Evolutionary conservation across 306 rosid species (phyloP).

Genomic region (Vicia sativa): DNA sequence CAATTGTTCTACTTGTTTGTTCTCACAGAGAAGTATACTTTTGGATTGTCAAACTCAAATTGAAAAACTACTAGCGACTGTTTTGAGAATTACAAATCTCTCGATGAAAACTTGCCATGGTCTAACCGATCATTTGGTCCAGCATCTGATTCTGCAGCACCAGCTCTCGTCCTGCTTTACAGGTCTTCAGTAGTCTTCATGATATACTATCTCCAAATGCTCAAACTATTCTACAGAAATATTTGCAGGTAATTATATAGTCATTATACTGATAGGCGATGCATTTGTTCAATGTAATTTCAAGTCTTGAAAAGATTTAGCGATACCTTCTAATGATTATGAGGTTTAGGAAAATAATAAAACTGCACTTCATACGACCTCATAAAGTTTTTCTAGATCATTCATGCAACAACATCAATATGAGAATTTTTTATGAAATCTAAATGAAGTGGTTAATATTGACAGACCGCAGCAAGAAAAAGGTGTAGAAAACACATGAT

Average conservation of each 20-base stretch:
- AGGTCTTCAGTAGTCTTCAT: constrained; percentile 80
- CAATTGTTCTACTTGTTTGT: constrained; percentile 27
- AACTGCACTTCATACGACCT: constrained; percentile 9
- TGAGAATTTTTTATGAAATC: constrained; percentile 30
- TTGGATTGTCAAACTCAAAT: constrained; percentile 91
- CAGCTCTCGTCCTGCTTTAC: constrained; percentile 89
- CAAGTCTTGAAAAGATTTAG: constrained; percentile 12
- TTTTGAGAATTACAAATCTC: constrained; percentile 89
- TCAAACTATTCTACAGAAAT: constrained; percentile 73
- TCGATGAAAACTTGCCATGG: constrained; percentile 85
- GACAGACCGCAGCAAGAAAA: constrained; percentile 84
- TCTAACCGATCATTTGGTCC: constrained; percentile 60
- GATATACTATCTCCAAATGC: constrained; percentile 84
- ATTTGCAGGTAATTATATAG: constrained; percentile 66
- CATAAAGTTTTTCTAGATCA: constrained; percentile 5
- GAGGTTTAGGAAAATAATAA: constrained; percentile 14
- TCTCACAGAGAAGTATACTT: constrained; percentile 80
- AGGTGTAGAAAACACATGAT: constrained; percentile 86
- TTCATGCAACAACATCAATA: background rate
- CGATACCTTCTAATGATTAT: constrained; percentile 8
- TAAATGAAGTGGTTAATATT: constrained; percentile 32
- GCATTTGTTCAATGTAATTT: constrained; percentile 19
- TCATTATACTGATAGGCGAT: constrained; percentile 11
- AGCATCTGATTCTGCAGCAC: constrained; percentile 70
- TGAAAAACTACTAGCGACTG: constrained; percentile 77